A percentile compares a stretch with the other conserved stretches of the same genome.
Conservation (phyloP, 345 rosid genomes). For the Salix exigua region DNA sequence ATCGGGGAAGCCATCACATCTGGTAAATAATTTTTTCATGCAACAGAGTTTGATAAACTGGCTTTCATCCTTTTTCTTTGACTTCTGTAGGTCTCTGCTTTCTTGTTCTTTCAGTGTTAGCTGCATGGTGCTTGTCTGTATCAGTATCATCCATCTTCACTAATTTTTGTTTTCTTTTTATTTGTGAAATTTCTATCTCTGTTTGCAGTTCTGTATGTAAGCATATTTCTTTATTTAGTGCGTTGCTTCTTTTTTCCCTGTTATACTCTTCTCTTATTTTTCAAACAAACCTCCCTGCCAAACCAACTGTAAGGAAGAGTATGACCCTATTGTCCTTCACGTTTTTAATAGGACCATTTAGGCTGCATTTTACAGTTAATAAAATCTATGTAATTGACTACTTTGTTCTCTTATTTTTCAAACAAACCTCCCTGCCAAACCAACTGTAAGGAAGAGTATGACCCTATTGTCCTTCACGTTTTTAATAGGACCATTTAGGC, state of each 20-base stretch:
- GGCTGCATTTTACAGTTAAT: background rate
- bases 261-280: background rate
- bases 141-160: too few species aligned
- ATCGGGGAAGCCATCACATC: conserved; percentile 41
- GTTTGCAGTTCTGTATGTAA: background rate
- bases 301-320: background rate
- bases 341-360: background rate
- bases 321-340: background rate
- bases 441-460: background rate
- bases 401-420: background rate
- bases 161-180: too few species aligned
- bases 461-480: background rate
- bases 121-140: background rate
- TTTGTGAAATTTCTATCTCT: background rate
- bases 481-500: background rate
- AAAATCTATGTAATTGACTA: background rate
- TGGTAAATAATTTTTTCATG: conserved; percentile 36
- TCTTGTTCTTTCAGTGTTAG: background rate
- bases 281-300: background rate
- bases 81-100: background rate
- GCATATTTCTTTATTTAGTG: background rate
- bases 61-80: background rate
- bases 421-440: background rate
- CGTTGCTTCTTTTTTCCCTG: background rate
- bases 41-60: background rate